Conservation (phyloP, 129 eudicot genomes). For the Calendula officinalis region DNA sequence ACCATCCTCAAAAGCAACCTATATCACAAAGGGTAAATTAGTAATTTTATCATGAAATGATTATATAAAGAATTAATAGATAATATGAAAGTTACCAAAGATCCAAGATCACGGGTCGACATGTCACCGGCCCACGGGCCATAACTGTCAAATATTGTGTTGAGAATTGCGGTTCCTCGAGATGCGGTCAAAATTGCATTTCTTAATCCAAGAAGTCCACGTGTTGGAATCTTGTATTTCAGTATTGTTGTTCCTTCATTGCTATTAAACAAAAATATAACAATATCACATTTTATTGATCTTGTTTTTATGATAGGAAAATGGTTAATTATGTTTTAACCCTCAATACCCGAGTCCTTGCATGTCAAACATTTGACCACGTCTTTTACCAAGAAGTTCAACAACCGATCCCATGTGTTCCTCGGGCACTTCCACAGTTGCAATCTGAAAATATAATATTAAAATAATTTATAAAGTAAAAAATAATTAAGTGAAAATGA, state of each 20-base stretch:
- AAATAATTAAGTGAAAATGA: not conserved
- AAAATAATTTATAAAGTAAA: not conserved
- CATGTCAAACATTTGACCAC: slow-evolving; percentile 97
- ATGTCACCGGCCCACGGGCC: slow-evolving; percentile 97
- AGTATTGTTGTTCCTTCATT: slow-evolving; percentile 81
- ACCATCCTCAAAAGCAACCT: slow-evolving; percentile 96
- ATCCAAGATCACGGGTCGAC: slow-evolving; percentile 89
- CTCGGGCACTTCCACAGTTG: slow-evolving; percentile 91
- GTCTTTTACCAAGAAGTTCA: slow-evolving; percentile 93
- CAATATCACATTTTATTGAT: not conserved
- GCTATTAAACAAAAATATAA: slow-evolving; percentile 25
- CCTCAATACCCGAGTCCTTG: slow-evolving; percentile 66
- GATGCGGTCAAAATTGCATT: slow-evolving; percentile 88
- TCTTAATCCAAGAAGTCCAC: slow-evolving; percentile 91
- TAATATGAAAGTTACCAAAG: slow-evolving; percentile 52
- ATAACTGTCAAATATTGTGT: slow-evolving; percentile 90
- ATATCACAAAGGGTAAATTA: slow-evolving; percentile 2
- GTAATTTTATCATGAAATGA: not conserved
- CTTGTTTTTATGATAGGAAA: not conserved
- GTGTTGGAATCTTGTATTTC: slow-evolving; percentile 88
- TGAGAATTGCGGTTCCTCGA: slow-evolving; percentile 93
- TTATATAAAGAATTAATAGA: not conserved
- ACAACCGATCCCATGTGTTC: slow-evolving; percentile 82
- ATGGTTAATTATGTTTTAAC: not conserved
- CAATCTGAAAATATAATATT: slow-evolving; percentile 49